Evolutionary conservation across 1,284 basidiomycete genomes (phyloP).

Genomic region (Naganishia sp.): DNA sequence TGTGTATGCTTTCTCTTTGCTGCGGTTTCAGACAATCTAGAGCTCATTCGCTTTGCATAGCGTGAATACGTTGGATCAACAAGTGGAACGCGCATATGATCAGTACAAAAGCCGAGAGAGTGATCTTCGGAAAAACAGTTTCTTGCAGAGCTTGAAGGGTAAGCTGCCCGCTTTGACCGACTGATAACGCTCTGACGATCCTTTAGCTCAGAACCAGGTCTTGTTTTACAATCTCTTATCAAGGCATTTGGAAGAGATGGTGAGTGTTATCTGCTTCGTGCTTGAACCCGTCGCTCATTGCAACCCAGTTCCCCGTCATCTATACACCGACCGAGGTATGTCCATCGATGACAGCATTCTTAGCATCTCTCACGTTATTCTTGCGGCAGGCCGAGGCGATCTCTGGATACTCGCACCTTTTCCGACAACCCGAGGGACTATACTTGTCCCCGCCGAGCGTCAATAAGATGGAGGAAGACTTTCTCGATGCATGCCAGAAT

Average conservation of each 20-base stretch:
- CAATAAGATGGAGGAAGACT: constrained; percentile 40
- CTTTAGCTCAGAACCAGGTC: constrained; percentile 66
- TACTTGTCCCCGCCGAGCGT: constrained; percentile 41
- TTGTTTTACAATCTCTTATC: constrained; percentile 68
- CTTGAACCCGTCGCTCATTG: not conserved
- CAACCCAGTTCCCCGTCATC: constrained; percentile 68
- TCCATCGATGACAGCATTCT: no score
- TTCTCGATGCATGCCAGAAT: constrained; percentile 45
- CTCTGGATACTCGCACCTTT: constrained; percentile 74
- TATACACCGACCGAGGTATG: constrained; percentile 53
- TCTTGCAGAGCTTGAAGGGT: constrained; percentile 65
- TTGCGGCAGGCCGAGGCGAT: constrained; percentile 82
- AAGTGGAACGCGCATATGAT: constrained; percentile 65
- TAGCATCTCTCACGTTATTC: no score
- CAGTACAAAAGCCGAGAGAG: constrained; percentile 57
- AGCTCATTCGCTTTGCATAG: constrained; percentile 42
- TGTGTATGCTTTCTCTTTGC: not conserved
- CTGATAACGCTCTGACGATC: not conserved
- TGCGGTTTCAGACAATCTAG: not conserved
- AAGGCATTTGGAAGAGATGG: constrained; percentile 60
- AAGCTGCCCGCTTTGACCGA: not conserved
- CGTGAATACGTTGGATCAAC: constrained; percentile 71
- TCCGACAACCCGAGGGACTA: constrained; percentile 58
- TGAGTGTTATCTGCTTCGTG: not conserved
- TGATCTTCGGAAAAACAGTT: constrained; percentile 68